Base-by-base conservation (phyloP, 441 rosid species). In the Populus tomentosa region DNA sequence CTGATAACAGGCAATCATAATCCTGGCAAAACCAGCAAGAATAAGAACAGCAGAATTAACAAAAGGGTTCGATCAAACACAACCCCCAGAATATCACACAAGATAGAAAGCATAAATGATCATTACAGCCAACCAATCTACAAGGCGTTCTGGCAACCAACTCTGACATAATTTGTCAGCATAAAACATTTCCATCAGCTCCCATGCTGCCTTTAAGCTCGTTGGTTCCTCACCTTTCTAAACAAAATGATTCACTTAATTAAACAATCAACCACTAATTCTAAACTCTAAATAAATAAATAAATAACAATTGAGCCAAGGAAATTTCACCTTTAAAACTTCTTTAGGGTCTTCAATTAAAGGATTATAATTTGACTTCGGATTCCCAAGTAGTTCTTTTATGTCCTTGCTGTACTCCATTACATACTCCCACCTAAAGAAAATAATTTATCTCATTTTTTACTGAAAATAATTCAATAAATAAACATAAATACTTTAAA, bases 91-190 rank as follows among this genome's bases (percentile, higher is more conserved):
- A 70, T 14, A 5, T 30, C 7, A 69, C 23, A 4, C 14, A 9
- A 42, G 26, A 26, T 50, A 13, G n/a, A 28, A 28, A 28, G 38
- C 18, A 21, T 10, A 9, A 66, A 72, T 23, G 65, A 73, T 77
- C 71, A 80, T 91, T 96, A 96, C 99, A 86, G 97, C 87, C 84
- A 96, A 84, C 98, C 99, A 96, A 85, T 96, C 98, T 50, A 90
- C 84, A 38, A 96, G 88, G 66, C 89, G 89, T 79, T 94, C 98
- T 0, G 96, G 94, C 63, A 94, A 79, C 95, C 98, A 96, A 59
- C 92, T 78, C 72, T 89, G 89, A 86, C 91, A 89, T 35, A 88
- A 83, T 82, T 83, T 90, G 79, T 94, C 95, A 4, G 87, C 98
- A 85, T 91, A 94, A 83, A 94, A 90, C 67, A 92, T 83, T 74